Evolutionary conservation across 2,329 filamentous ascomycete species (phyloP), one percentile per base, ranked within the genome.

Genomic region (Talaromyces sp.): DNA sequence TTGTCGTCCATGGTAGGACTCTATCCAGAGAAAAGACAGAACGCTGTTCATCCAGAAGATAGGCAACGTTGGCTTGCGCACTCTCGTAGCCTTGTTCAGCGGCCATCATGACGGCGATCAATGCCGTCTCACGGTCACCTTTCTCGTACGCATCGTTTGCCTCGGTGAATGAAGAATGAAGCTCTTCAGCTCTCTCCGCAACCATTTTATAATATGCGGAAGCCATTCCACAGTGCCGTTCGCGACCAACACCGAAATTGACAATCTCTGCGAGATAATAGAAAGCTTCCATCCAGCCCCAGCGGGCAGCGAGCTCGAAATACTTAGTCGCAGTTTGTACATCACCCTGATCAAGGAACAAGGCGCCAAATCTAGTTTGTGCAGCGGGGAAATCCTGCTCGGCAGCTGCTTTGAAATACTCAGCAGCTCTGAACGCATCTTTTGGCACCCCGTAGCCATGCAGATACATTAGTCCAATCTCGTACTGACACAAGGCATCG

Each of bases 231-330:
- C 93, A 97, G 13, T 90, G 89, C 70, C 89, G 88, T 69, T 96
- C 91, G 41, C 91, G 85, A 5, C 91, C 92, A 35, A 96, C 85
- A 0, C 91, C 93, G 68, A 91, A 86, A 70, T 93, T 87, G 27
- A 89, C 89, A 81, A 97, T 87, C 78, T 97, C 93, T 1, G 92
- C 93, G 3, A 97, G 86, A 75, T 96, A 96, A 79, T 97, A 97
- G 74, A 91, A 92, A 0, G 93, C 91, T 77, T 97, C 93, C 67
- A 97, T 90, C 73, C 93, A 90, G 14, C 89, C 89, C 74, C 92
- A 92, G 27, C 91, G 84, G 47, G 90, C 90, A 5, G 93, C 93
- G 57, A 94, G 84, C 73, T 97, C 93, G 71, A 97, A 97, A 75
- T 96, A 96, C 69, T 90, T 88, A 66, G 88, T 90, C 2, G 93